A percentile compares a stretch with the other conserved stretches of the same genome.
phyloP scores from a whole-genome alignment of 805 yeast species.

The Middelhovenomyces tepae region DNA sequence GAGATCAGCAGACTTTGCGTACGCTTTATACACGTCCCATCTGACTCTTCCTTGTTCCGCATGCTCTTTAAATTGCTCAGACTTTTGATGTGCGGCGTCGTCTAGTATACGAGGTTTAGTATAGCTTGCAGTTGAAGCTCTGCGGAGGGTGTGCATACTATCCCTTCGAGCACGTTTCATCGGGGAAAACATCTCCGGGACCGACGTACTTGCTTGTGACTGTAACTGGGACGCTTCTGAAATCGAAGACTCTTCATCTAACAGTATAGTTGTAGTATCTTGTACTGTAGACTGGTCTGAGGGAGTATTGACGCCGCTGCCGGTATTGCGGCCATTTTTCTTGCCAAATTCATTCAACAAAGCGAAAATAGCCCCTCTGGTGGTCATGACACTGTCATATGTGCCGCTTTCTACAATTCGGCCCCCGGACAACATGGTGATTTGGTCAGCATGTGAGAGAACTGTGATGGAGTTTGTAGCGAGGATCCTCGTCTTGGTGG shows the following conservation, averaged over 20 bases:
- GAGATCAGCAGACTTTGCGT: conserved; percentile 82
- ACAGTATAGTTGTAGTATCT: neutral
- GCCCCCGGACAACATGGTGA: conserved; percentile 56
- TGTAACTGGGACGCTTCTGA: neutral
- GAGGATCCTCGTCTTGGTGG: conserved; percentile 63
- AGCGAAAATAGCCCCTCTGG: conserved; percentile 18
- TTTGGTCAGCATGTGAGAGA: conserved; percentile 60
- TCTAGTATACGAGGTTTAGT: conserved; percentile 23
- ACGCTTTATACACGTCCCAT: conserved; percentile 73
- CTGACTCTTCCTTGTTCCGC: conserved; percentile 91
- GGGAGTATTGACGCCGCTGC: conserved; percentile 5
- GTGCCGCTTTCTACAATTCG: conserved; percentile 30
- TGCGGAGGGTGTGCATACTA: conserved; percentile 33
- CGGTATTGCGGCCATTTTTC: conserved; percentile 8
- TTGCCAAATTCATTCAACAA: conserved; percentile 21
- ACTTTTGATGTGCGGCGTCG: conserved; percentile 18
- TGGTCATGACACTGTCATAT: conserved; percentile 21
- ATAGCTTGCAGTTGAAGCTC: conserved; percentile 60
- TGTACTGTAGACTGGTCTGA: conserved; percentile 2
- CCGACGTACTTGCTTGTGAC: too few relatives aligned
- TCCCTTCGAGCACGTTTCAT: conserved; percentile 18
- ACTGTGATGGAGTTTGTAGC: conserved; percentile 86
- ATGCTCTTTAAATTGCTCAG: conserved; percentile 47
- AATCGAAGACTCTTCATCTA: conserved; percentile 1
- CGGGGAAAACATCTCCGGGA: too few relatives aligned